Evolutionary conservation across 495 filamentous ascomycete genomes (phyloP), one percentile per base, ranked within the genome.

Genomic region (Emericellopsis terricola): DNA sequence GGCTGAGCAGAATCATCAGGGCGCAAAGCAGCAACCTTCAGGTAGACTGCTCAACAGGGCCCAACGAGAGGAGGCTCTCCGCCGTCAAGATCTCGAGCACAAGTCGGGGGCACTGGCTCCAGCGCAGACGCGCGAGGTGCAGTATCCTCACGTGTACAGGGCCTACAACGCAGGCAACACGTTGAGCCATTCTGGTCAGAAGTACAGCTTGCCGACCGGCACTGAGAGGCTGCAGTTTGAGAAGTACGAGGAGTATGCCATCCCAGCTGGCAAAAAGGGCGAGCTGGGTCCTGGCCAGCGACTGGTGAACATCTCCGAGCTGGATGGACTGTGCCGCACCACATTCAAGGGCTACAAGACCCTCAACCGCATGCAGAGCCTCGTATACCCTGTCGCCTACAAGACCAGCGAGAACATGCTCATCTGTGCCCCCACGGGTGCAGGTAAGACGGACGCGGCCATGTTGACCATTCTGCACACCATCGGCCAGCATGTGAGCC

Each of bases 371-470:
- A 99, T 99, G 89, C 89, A 99, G 57, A 94, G 85, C 43, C 54
- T 99, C 32, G 78, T 94, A 3, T 93, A 92, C 50, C 83, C 86
- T 3, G 84, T 99, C 3, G 89, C 87, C 2, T 99, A 99, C 55
- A 78, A 78, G 47, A 92, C 81, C 4, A 93, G 69, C 48, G 89
- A 96, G 54, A 99, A 99, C 49, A 94, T 99, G 86, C 67, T 99
- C 20, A 89, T 99, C 35, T 99, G 89, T 56, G 89, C 89, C 9
- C 89, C 89, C 1, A 99, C 89, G 40, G 89, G 89, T 73, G 89
- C 89, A 60, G 75, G 89, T 73, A 99, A 99, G 62, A 99, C 89
- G 6, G 91, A 99, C 47, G 91, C 85, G 1, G 89, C 89, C n/a
- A 84, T 96, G 81, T 63, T 99, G 38, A 81, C 89, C 0, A 80